Evolutionary conservation across 2,329 filamentous ascomycete genomes (phyloP), one percentile per base, ranked within the genome.

Genomic region (Trichoderma simmonsii): DNA sequence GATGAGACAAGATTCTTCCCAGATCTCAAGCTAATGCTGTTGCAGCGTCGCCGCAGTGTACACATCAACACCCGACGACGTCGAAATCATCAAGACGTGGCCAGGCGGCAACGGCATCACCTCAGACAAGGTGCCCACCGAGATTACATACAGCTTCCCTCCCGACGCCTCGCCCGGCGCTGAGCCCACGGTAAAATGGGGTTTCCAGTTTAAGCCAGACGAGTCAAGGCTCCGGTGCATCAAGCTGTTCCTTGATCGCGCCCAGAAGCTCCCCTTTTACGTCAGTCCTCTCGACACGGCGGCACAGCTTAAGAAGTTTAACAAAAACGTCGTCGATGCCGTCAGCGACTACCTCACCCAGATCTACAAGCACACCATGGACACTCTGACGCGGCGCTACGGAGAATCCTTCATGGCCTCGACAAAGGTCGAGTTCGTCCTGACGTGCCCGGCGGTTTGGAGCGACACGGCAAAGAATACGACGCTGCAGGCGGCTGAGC

Each of bases 11-110:
- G 24, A 57, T 30, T 15, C 54, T 57, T 7, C 24, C 1, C 11
- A 5, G 18, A 54, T 43, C 11, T 26, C 5, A 5, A 62, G 63
- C 62, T 67, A 36, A 66, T 24, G 30, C 6, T 3, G 21, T 28
- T 12, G 0, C 36, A 83, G 81, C 26, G 91, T 93, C 72, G 91
- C 92, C 7, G 90, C 90, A 34, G 90, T 93, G 4, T 93, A 93
- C 77, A 92, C 90, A 15, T 91, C 89, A 4, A 93, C 90, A 1
- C 92, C 92, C 14, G 92, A 95, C 79, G 92, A 94, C 79, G 86
- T 95, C 72, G 92, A 94, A 79, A 93, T 94, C 77, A 94, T 95
- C 83, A 94, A 94, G 83, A 91, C 89, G 15, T 95, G 93, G 93
- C 92, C 93, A 0, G 93, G 93, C 30, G 92, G 92, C 32, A 94